Evolutionary conservation across 257 asterid species (phyloP), one percentile per base, ranked within the genome.

Genomic region (Przewalskia tangutica): DNA sequence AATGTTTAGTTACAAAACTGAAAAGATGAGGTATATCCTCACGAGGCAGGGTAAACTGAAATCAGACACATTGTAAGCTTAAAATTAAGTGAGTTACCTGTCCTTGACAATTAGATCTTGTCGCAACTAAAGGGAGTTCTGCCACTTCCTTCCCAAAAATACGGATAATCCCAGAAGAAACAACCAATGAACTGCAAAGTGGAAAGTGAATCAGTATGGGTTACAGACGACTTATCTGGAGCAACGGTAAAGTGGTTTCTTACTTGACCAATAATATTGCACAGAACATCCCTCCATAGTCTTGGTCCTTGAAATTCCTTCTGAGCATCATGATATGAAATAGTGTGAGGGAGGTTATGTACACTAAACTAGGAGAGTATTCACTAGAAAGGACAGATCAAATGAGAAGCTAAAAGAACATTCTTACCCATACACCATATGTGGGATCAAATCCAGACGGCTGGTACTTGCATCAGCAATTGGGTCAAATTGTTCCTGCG

Each of bases 101-200:
- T 83, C 97, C 95, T 83, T 93, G 96, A 81, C 70, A 86, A 53
- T 83, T 86, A 17, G 81, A 81, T 78, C 86, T 79, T 4, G 99
- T 95, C 4, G 99, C 99, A 67, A 93, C 99, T 40, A 95, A 83
- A 17, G 99, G 99, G 55, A 93, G 91, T 88, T 95, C 98, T 1
- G 97, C 99, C 36, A 92, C 86, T 84, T 92, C 97, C 88, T 87
- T 88, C 8, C 99, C 98, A 62, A 91, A 93, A 42, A 93, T 77
- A 53, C 99, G 97, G 48, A 95, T 75, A 14, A 92, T 83, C n/a
- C 91, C 99, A 64, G 93, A 95, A 77, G 94, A 92, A 17, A 92
- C 98, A 53, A 95, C 94, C 54, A 8, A 81, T 4, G 94, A 85
- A 84, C 98, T 95, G 90, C 81, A 85, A 36, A 84, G 73, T 54